A percentile compares a stretch with the other conserved stretches of the same genome.
phyloP scores from a whole-genome alignment of 345 rosid genomes.

The Microthlaspi erraticum region DNA sequence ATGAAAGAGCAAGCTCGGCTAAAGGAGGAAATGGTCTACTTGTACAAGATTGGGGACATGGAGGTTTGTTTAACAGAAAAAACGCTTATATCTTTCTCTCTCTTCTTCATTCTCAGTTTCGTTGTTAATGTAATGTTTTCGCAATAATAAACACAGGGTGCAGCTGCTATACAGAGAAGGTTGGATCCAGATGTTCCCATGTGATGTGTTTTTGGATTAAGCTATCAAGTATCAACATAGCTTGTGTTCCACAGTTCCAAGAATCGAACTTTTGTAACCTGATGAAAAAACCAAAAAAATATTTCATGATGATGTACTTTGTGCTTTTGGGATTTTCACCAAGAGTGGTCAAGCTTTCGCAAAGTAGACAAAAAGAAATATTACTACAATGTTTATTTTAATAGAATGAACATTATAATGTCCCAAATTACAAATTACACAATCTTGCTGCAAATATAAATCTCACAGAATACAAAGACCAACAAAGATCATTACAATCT shows the following conservation, averaged over 20 bases:
- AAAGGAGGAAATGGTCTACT: constrained; percentile 91
- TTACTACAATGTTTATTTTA: background rate
- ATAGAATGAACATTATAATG: no score
- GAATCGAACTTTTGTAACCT: constrained; percentile 21
- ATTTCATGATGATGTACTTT: background rate
- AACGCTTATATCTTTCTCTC: no score
- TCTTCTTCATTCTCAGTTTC: background rate
- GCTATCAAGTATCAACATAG: background rate
- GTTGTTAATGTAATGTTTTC: constrained; percentile 4
- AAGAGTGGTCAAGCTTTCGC: background rate
- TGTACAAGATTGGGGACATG: constrained; percentile 86
- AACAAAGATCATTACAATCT: no score
- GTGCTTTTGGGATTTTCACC: constrained; percentile 1
- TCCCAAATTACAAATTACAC: no score
- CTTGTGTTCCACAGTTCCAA: background rate
- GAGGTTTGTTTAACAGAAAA: constrained; percentile 56
- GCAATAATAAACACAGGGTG: constrained; percentile 51
- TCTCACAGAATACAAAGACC: no score
- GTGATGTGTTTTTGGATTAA: constrained; percentile 37
- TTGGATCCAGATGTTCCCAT: constrained; percentile 77
- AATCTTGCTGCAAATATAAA: no score
- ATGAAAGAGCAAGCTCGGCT: constrained; percentile 96
- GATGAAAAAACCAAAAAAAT: background rate
- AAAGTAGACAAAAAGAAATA: background rate
- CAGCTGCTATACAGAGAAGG: constrained; percentile 76